phyloP scores from a whole-genome alignment of 176 grass and related monocot species.

The Thalia dealbata region DNA sequence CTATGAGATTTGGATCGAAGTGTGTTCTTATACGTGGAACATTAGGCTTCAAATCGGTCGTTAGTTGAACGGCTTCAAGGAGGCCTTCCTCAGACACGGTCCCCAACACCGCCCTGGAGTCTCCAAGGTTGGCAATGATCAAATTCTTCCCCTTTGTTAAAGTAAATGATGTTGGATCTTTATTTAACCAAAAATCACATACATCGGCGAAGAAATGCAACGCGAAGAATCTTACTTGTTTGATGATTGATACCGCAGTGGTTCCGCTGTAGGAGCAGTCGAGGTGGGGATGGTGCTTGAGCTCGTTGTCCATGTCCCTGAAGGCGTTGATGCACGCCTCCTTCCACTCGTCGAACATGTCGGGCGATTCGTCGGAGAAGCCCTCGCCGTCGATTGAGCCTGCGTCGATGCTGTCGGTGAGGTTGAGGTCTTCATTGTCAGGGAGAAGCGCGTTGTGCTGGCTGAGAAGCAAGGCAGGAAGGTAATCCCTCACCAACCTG shows the following conservation, averaged over 20 bases:
- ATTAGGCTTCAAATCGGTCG: slow-evolving; percentile 73
- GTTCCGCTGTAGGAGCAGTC: slow-evolving; percentile 74
- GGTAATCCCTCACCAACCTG: slow-evolving; percentile 63
- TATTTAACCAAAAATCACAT: background rate
- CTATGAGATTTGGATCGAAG: background rate
- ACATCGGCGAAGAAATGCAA: background rate
- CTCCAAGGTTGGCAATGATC: slow-evolving; percentile 79
- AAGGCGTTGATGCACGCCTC: slow-evolving; percentile 54
- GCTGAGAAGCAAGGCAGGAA: slow-evolving; percentile 72
- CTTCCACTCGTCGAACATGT: slow-evolving; percentile 78
- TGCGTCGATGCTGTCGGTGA: slow-evolving; percentile 1
- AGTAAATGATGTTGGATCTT: background rate
- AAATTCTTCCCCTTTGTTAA: slow-evolving; percentile 44
- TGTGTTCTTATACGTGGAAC: slow-evolving; percentile 27
- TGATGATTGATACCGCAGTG: slow-evolving; percentile 77
- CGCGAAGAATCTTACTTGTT: slow-evolving; percentile 34
- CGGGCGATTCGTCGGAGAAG: slow-evolving; percentile 17
- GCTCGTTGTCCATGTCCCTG: slow-evolving; percentile 74
- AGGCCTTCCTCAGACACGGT: slow-evolving; percentile 43
- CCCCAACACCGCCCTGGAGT: slow-evolving; percentile 71
- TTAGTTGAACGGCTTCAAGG: slow-evolving; percentile 69
- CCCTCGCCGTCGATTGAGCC: slow-evolving; percentile 29
- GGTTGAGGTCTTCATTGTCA: slow-evolving; percentile 1
- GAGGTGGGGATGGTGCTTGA: slow-evolving; percentile 35
- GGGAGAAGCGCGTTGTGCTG: slow-evolving; percentile 57